Evolutionary conservation across 495 filamentous ascomycete species (phyloP).

Genomic region (Talaromyces wortmannii): DNA sequence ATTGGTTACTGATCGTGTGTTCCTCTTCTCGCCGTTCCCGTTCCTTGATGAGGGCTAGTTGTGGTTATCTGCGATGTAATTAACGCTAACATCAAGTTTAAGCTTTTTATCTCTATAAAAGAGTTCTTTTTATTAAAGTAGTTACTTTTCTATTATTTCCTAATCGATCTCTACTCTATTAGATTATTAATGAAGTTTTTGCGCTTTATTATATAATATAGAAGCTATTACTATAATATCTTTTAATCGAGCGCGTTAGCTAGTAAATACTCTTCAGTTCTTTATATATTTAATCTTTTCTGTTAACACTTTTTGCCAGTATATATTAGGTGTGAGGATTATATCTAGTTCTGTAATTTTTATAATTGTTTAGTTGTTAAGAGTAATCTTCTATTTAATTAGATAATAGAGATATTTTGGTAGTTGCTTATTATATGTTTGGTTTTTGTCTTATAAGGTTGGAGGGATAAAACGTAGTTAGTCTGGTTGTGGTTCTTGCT

Average conservation of each 20-base stretch:
- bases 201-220: slow-evolving; percentile 14
- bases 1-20: too few relatives aligned
- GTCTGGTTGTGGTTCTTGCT: not conserved
- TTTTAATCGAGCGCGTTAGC: slow-evolving; percentile 10
- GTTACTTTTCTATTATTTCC: slow-evolving; percentile 14
- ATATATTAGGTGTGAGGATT: slow-evolving; percentile 14
- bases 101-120: too few relatives aligned
- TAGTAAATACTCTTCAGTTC: slow-evolving; percentile 6
- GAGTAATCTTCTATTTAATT: slow-evolving; percentile 25
- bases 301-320: slow-evolving; percentile 12
- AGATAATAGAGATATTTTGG: slow-evolving; percentile 25
- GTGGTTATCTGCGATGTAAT: slow-evolving; percentile 13
- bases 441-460: slow-evolving; percentile 10
- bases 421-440: slow-evolving; percentile 20
- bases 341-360: slow-evolving; percentile 26
- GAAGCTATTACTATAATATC: slow-evolving; percentile 13
- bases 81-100: slow-evolving; percentile 9
- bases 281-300: slow-evolving; percentile 7
- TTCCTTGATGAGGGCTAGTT: too few relatives aligned
- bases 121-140: not conserved
- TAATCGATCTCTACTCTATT: slow-evolving; percentile 11
- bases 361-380: slow-evolving; percentile 21
- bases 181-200: slow-evolving; percentile 15
- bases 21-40: too few relatives aligned
- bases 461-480: not conserved